phyloP scores from a whole-genome alignment of 257 asterid genomes.

The Solanum habrochaites region DNA sequence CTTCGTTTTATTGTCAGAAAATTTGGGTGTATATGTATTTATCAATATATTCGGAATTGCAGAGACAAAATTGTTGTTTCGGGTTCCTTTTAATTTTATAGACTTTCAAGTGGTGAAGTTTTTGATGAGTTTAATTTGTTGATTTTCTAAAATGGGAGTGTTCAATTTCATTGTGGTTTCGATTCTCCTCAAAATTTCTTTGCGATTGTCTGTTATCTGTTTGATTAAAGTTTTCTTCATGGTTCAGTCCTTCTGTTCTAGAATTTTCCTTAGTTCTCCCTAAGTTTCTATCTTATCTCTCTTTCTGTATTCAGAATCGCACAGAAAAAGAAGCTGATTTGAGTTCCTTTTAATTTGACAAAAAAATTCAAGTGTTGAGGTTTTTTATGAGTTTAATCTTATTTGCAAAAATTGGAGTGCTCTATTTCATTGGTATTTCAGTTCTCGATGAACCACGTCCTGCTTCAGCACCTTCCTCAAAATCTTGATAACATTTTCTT shows the following conservation, averaged over 20 bases:
- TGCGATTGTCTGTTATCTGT: neutral
- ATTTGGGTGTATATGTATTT: neutral
- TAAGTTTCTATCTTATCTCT: too few relatives aligned
- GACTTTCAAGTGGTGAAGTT: neutral
- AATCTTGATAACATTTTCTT: neutral
- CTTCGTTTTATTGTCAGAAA: neutral
- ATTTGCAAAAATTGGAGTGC: neutral
- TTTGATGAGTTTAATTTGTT: neutral
- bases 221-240: too few relatives aligned
- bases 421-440: neutral
- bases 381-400: neutral
- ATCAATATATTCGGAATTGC: neutral
- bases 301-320: too few relatives aligned
- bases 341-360: too few relatives aligned
- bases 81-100: neutral
- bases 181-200: neutral
- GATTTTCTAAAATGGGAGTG: neutral
- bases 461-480: neutral
- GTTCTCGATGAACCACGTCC: neutral
- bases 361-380: neutral
- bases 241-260: neutral
- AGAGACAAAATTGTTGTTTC: neutral
- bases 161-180: neutral
- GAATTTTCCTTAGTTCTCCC: too few relatives aligned
- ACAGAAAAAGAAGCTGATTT: too few relatives aligned